phyloP scores from a whole-genome alignment of 2,329 filamentous ascomycete genomes.

The Penicillium aurantiogriseum region DNA sequence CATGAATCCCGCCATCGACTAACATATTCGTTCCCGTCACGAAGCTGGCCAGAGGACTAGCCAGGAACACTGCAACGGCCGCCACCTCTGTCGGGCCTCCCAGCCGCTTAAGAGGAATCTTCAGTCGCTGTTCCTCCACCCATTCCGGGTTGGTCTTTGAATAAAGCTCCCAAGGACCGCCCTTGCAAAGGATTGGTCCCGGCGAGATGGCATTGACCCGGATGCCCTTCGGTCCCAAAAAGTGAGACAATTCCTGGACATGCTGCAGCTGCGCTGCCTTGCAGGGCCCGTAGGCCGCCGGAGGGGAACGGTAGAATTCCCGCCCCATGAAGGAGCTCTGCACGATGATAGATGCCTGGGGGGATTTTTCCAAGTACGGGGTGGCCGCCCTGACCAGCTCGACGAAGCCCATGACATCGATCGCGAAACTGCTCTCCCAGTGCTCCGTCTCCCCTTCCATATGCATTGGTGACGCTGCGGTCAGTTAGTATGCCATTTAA shows the following conservation, averaged over 20 bases:
- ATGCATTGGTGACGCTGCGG: neutral
- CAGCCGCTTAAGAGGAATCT: neutral
- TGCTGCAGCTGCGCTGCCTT: conserved; percentile 25
- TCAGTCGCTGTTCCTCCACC: neutral
- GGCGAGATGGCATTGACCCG: neutral
- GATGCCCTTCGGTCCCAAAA: neutral
- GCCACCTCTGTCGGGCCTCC: neutral
- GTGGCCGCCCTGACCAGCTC: neutral
- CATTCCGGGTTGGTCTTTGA: neutral
- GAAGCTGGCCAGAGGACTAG: neutral
- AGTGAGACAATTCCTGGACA: conserved; percentile 20
- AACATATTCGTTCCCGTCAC: neutral
- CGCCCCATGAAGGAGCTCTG: conserved; percentile 37
- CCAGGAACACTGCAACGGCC: neutral
- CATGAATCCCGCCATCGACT: neutral
- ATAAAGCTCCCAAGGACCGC: neutral
- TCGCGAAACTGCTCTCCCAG: neutral
- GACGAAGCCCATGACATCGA: neutral
- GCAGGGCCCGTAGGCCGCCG: conserved; percentile 22
- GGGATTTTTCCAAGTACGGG: neutral
- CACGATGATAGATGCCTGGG: neutral
- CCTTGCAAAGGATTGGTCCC: neutral
- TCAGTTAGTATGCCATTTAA: neutral
- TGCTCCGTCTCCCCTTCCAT: neutral
- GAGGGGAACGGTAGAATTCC: conserved; percentile 22